Conservation (phyloP, 2,329 filamentous ascomycete species). For the Curvularia sp. region DNA sequence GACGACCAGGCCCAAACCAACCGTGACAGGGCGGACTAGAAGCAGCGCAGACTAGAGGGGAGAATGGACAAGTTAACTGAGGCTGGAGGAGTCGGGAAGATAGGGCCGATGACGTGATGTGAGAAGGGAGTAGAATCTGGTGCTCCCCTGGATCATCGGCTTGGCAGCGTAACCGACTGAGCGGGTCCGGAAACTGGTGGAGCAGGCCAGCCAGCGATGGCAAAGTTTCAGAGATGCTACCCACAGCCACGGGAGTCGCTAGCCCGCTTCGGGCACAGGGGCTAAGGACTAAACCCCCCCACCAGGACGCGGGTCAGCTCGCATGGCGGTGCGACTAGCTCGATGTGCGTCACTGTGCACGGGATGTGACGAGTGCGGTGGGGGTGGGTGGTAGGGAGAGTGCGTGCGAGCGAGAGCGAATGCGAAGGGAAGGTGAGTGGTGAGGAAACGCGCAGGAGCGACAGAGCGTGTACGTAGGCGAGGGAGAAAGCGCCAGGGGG, state of each 20-base stretch:
- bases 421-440: no score
- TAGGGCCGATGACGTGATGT: constrained; percentile 27
- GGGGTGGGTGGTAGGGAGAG: no score
- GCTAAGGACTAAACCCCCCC: constrained; percentile 16
- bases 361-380: neutral
- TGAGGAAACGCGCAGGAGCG: no score
- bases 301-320: constrained; percentile 9
- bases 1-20: no score
- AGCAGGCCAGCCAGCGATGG: constrained; percentile 37
- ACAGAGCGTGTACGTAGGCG: no score
- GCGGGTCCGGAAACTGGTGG: constrained; percentile 39
- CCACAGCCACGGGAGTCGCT: constrained; percentile 41
- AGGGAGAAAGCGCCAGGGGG: no score
- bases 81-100: no score
- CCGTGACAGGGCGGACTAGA: no score
- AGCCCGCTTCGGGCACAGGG: constrained; percentile 27
- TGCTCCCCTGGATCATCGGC: constrained; percentile 14
- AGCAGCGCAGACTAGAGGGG: neutral
- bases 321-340: neutral
- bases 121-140: constrained; percentile 7
- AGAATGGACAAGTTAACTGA: neutral
- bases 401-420: no score
- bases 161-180: constrained; percentile 38
- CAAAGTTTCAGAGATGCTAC: constrained; percentile 32
- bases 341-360: neutral